Conservation (phyloP, 345 rosid genomes). For the Gossypium ekmanianum region DNA sequence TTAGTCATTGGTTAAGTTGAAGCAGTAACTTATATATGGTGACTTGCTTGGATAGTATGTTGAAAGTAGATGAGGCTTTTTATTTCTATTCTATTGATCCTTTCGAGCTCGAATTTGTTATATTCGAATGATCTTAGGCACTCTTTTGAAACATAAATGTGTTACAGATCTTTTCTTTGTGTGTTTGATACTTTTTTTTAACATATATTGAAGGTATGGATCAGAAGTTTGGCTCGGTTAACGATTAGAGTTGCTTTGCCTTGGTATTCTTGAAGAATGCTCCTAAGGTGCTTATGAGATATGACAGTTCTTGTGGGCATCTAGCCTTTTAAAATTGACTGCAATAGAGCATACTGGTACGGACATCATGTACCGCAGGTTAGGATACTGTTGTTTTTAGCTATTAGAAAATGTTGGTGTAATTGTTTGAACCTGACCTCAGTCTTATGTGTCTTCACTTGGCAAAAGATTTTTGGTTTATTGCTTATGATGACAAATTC, state of each 20-base stretch:
- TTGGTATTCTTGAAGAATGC: conserved; percentile 26
- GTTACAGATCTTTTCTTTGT: background rate
- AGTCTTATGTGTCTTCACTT: background rate
- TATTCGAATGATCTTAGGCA: background rate
- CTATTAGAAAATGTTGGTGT: conserved; percentile 1
- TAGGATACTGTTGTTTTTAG: conserved; percentile 7
- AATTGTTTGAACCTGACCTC: background rate
- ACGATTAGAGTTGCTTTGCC: conserved; percentile 5
- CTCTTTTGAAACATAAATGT: background rate
- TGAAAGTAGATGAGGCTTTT: background rate
- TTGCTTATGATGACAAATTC: background rate
- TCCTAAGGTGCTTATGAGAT: conserved; percentile 28
- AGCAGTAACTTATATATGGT: background rate
- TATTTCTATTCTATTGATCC: background rate
- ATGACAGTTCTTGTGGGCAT: conserved; percentile 17
- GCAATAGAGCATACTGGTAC: conserved; percentile 28
- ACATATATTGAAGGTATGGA: background rate
- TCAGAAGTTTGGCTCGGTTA: conserved; percentile 18
- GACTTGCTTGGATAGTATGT: background rate
- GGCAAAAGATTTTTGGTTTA: background rate
- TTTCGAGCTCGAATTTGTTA: background rate
- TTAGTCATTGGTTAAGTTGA: background rate
- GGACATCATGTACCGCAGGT: conserved; percentile 73
- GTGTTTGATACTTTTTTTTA: background rate
- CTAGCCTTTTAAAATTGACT: conserved; percentile 25